Base-by-base conservation (phyloP, 257 asterid species). In the Rauvolfia tetraphylla region DNA sequence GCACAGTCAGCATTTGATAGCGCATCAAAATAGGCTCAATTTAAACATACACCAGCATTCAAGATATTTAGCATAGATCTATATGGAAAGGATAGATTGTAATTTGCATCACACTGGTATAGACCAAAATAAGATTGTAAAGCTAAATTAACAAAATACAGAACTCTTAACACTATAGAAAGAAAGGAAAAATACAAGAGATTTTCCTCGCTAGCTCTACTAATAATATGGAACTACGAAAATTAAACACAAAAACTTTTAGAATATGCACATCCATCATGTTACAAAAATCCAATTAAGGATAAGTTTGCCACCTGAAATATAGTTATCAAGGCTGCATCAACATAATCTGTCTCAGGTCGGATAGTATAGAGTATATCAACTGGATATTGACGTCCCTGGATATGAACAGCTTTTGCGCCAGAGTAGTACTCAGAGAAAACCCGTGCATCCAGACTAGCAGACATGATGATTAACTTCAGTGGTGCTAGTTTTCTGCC, bases 331-430 rank as follows among this genome's bases (percentile, higher is more conserved):
- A 95, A 85, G 73, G 97, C 87, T 54, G 99, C 99, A 83, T 92
- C 97, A 53, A 92, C 68, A 83, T 90, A 92, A 87, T 95, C 99
- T 59, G 95, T 91, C 88, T 90, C 96, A 13, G 99, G 99, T 78
- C 79, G 88, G 85, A 73, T 87, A 48, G 98, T 92, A 76, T 92
- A 92, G 23, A 88, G 84, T 82, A 86, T 77, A 75, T 92, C 96
- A 68, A 92, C 97, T 20, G 95, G 98, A 87, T 80, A 89, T 68
- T 95, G 97, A 51, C 98, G 91, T 44, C 98, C 99, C 86, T 85
- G 91, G 71, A 92, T 96, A 80, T 92, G 99, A 78, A 95, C 96
- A 80, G 98, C 97, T 84, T 88, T 95, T 77, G 99, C 98, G 71
- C 96, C 93, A 80, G 93, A 92, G 81, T 90, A 95, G 86, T 88